These are phyloP conservation scores for Monilinia fructicola DNA, from an alignment of 2,329 filamentous ascomycete species.

Conservation along the genomic window DNA sequence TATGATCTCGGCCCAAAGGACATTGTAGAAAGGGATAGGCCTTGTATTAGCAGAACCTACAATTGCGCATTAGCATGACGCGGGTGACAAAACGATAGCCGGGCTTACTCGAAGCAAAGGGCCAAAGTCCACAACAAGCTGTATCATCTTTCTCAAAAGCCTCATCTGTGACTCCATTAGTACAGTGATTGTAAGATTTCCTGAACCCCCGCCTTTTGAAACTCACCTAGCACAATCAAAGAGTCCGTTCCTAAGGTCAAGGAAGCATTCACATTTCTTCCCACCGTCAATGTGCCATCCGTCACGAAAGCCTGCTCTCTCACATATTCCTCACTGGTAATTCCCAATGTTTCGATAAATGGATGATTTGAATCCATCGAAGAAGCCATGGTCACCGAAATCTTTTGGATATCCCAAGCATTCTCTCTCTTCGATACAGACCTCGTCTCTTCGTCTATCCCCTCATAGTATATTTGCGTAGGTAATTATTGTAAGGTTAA, in stretches of 20 bases:
- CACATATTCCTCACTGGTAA: slow-evolving; percentile 40
- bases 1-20: slow-evolving; percentile 75
- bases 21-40: slow-evolving; percentile 75
- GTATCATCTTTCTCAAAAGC: slow-evolving; percentile 49
- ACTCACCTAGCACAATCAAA: slow-evolving; percentile 57
- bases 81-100: slow-evolving; percentile 14
- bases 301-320: slow-evolving; percentile 41
- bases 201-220: background rate
- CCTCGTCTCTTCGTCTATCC: background rate
- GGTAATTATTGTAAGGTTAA: background rate
- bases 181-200: background rate
- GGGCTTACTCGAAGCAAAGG: slow-evolving; percentile 45
- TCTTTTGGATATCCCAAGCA: slow-evolving; percentile 12
- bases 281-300: slow-evolving; percentile 53
- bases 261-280: slow-evolving; percentile 57
- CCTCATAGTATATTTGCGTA: background rate
- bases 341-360: slow-evolving; percentile 40
- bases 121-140: slow-evolving; percentile 57
- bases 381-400: slow-evolving; percentile 12
- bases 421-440: slow-evolving; percentile 10
- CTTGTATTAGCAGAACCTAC: slow-evolving; percentile 39
- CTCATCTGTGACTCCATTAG: slow-evolving; percentile 48
- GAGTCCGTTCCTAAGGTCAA: slow-evolving; percentile 61
- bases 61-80: slow-evolving; percentile 11
- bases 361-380: slow-evolving; percentile 36